phyloP scores from a whole-genome alignment of 108 stramenopile species.

The Cyclotella sp. region DNA sequence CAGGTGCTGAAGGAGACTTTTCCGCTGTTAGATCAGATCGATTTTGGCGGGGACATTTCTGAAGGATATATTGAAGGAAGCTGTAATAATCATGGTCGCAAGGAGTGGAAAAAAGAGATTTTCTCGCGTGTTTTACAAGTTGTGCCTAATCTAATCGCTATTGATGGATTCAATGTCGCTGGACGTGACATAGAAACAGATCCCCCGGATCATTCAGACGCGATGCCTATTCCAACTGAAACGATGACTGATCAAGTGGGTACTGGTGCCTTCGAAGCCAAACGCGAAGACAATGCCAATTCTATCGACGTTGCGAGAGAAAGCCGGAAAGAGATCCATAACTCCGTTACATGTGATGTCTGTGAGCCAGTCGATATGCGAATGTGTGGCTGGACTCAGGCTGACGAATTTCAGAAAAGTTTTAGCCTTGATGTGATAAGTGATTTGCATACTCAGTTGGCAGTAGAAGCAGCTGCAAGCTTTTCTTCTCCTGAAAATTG shows the following conservation, averaged over 20 bases:
- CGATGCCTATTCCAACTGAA: not conserved
- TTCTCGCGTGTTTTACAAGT: slow-evolving; percentile 36
- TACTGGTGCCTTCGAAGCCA: not conserved
- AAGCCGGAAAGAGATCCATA: not conserved
- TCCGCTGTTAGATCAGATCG: slow-evolving; percentile 43
- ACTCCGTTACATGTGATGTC: slow-evolving; percentile 20
- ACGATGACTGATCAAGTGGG: not conserved
- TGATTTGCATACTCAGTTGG: not conserved
- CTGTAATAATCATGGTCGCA: not conserved
- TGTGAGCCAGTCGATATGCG: slow-evolving; percentile 32
- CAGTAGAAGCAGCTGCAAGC: not conserved
- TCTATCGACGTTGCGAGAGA: not conserved
- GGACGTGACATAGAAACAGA: not conserved
- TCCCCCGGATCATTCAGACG: not conserved
- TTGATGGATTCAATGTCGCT: slow-evolving; percentile 51
- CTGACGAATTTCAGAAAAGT: not conserved
- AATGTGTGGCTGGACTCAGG: slow-evolving; percentile 31
- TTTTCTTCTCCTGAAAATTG: not conserved
- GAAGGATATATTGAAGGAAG: slow-evolving; percentile 1
- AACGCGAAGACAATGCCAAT: not conserved
- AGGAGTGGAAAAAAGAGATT: slow-evolving; percentile 43
- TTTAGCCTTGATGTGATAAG: not conserved
- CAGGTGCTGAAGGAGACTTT: slow-evolving; percentile 40
- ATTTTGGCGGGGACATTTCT: slow-evolving; percentile 50
- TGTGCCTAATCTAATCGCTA: slow-evolving; percentile 34